Percentiles rank a stretch among this genome's conserved stretches.
Evolutionary conservation across 2,329 filamentous ascomycete genomes (phyloP).

Genomic region (Pseudogymnoascus sp.): DNA sequence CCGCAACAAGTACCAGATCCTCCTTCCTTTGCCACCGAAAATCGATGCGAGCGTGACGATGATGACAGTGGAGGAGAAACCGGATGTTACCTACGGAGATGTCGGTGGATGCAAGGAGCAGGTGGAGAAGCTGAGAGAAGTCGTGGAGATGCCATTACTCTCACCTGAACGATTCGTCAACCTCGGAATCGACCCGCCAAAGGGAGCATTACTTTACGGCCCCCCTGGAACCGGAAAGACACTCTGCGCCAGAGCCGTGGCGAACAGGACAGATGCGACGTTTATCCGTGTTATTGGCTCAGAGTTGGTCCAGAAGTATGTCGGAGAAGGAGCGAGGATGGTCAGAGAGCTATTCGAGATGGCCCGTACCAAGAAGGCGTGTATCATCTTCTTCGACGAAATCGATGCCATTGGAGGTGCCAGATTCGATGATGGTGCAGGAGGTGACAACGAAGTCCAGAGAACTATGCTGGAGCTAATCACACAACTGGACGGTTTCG

Average conservation of each 20-base stretch:
- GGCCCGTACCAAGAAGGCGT: constrained; percentile 98
- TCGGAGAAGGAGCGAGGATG: constrained; percentile 97
- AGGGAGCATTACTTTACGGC: constrained; percentile 93
- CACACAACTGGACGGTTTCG: constrained; percentile 93
- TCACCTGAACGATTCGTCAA: constrained; percentile 96
- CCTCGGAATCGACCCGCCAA: constrained; percentile 97
- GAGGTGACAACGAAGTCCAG: constrained; percentile 96
- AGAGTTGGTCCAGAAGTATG: constrained; percentile 97
- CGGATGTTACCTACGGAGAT: constrained; percentile 97
- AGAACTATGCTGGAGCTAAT: constrained; percentile 97
- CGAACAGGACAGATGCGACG: constrained; percentile 95
- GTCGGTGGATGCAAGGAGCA: constrained; percentile 99
- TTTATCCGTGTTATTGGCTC: constrained; percentile 98
- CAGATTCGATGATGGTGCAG: constrained; percentile 92
- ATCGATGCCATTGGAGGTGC: constrained; percentile 94
- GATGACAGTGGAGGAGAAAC: constrained; percentile 99
- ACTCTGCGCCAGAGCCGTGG: constrained; percentile 91
- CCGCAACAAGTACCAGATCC: constrained; percentile 98
- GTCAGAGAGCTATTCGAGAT: constrained; percentile 98
- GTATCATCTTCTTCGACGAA: constrained; percentile 99
- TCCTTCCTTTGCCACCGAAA: constrained; percentile 91
- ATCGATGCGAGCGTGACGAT: constrained; percentile 99
- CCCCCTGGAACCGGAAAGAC: constrained; percentile 99
- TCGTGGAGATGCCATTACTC: constrained; percentile 95
- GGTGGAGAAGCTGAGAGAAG: constrained; percentile 96